Conservation (phyloP, 371 early-diverging fungal genomes). For the Syncephalastrum monosporum region DNA sequence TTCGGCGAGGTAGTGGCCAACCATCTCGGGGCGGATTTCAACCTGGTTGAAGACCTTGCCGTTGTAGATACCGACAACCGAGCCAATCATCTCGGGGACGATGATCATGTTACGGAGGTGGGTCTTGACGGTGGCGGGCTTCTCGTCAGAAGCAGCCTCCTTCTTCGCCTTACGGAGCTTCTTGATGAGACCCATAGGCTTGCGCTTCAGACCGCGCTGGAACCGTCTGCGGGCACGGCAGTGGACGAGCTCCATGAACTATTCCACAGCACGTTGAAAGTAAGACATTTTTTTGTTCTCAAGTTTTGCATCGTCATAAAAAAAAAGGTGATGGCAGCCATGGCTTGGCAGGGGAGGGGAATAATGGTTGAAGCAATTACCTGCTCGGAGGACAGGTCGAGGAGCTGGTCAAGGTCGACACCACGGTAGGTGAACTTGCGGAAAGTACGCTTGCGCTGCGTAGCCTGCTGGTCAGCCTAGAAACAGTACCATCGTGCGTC, state of each 20-base stretch:
- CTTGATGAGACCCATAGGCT: conserved; percentile 96
- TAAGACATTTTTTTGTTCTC: no score
- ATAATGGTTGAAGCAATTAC: conserved; percentile 17
- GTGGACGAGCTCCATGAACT: conserved; percentile 94
- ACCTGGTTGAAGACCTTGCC: conserved; percentile 99
- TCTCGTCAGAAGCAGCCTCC: conserved; percentile 84
- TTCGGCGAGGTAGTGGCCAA: conserved; percentile 97
- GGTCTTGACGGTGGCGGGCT: conserved; percentile 98
- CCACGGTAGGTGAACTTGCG: conserved; percentile 98
- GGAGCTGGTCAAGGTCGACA: conserved; percentile 84
- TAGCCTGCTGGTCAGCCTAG: conserved; percentile 48
- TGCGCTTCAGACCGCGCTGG: conserved; percentile 95
- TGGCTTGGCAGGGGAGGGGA: no score
- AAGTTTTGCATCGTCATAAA: no score
- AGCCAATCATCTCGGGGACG: conserved; percentile 99
- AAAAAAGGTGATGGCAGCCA: no score
- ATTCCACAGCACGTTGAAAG: not conserved
- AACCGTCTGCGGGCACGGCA: conserved; percentile 96
- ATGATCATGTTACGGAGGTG: conserved; percentile 99
- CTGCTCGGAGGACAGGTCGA: conserved; percentile 89
- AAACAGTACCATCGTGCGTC: not conserved
- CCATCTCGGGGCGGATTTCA: conserved; percentile 99
- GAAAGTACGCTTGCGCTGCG: conserved; percentile 91
- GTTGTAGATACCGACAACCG: conserved; percentile 98
- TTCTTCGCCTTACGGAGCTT: conserved; percentile 96